These are phyloP conservation scores for Capronia americana DNA, from an alignment of 2,329 filamentous ascomycete genomes.

Conservation along the genomic window DNA sequence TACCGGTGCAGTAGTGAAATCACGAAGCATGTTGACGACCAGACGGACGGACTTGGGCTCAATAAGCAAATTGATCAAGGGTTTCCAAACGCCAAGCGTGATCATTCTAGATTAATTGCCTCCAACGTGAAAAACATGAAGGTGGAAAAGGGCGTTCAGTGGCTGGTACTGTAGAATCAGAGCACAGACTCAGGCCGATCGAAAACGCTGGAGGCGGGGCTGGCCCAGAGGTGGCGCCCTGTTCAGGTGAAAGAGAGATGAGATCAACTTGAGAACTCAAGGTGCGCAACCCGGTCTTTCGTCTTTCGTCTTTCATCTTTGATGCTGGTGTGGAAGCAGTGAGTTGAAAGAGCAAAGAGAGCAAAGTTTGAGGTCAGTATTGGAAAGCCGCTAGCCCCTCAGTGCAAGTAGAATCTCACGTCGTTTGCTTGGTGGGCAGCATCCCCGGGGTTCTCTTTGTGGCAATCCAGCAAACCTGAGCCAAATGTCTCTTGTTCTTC, in stretches of 20 bases:
- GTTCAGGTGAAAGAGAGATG: background rate
- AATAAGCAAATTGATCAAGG: background rate
- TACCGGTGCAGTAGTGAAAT: background rate
- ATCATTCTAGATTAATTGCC: background rate
- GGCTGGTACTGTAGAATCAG: background rate
- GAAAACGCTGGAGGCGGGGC: background rate
- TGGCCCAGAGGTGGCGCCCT: background rate
- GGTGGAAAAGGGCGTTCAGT: background rate
- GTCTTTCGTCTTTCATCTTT: background rate
- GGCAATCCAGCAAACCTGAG: slow-evolving; percentile 4
- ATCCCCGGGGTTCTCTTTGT: background rate
- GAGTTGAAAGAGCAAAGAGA: background rate
- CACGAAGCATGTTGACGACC: background rate
- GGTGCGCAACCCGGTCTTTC: background rate
- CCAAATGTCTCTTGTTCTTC: background rate
- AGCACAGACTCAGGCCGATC: background rate
- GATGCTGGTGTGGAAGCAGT: background rate
- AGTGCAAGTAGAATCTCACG: background rate
- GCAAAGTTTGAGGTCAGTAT: background rate
- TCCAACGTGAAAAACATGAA: background rate
- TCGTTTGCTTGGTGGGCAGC: background rate
- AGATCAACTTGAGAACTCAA: background rate
- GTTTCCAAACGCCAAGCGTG: background rate
- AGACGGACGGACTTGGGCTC: background rate
- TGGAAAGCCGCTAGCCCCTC: background rate